phyloP scores from a whole-genome alignment of 2,329 filamentous ascomycete genomes.

The Penicillium sp. region DNA sequence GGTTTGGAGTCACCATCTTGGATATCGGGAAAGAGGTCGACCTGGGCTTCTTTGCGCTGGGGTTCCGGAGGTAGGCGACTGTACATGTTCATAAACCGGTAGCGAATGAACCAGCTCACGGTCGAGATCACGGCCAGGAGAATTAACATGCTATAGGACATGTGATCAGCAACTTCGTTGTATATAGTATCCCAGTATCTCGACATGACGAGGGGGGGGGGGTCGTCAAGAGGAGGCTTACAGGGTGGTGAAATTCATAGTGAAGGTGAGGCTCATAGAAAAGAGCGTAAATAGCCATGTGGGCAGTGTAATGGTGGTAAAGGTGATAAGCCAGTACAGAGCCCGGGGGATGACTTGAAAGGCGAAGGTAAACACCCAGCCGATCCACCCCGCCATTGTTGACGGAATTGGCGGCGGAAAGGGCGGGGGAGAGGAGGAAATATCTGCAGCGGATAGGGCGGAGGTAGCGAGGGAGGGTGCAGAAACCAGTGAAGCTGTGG shows the following conservation, averaged over 20 bases:
- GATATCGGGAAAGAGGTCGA: conserved; percentile 91
- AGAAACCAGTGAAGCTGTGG: conserved; percentile 5
- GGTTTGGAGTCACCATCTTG: conserved; percentile 88
- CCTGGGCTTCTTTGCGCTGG: conserved; percentile 90
- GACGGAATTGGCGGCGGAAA: conserved; percentile 32
- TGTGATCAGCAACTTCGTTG: neutral
- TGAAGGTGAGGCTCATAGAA: conserved; percentile 91
- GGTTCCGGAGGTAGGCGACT: conserved; percentile 89
- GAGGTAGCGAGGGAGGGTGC: conserved; percentile 15
- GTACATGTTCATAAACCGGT: conserved; percentile 97
- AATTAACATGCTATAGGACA: conserved; percentile 66
- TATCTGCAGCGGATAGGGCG: conserved; percentile 15
- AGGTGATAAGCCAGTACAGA: conserved; percentile 77
- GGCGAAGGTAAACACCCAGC: conserved; percentile 50
- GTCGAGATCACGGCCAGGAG: conserved; percentile 75
- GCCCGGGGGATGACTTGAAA: conserved; percentile 57
- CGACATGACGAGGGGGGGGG: neutral
- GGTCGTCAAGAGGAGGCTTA: conserved; percentile 51
- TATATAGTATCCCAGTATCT: neutral
- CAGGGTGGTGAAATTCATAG: conserved; percentile 97
- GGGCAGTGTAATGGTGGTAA: conserved; percentile 84
- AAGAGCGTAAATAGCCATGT: conserved; percentile 87
- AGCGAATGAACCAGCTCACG: conserved; percentile 89
- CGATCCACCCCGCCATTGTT: conserved; percentile 47
- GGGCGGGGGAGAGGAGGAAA: conserved; percentile 26